Conservation (phyloP, 164 flowering plant genomes). For the Chimonanthus salicifolius region DNA sequence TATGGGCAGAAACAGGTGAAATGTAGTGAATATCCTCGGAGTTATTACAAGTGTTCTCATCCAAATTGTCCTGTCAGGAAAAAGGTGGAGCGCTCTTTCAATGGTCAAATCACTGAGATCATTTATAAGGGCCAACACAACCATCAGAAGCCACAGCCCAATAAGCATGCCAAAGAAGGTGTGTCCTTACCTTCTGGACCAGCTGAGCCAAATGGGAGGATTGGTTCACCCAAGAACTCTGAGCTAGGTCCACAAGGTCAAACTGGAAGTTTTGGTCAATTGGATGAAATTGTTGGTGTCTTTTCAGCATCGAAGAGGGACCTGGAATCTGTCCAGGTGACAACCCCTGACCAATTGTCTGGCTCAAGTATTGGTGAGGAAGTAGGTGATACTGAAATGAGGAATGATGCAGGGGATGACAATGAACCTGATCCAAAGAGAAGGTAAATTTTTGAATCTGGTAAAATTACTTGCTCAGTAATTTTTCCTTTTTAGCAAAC, state of each 20-base stretch:
- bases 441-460: conserved; percentile 34
- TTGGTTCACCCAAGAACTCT: conserved; percentile 24
- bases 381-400: conserved; percentile 29
- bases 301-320: conserved; percentile 23
- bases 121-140: conserved; percentile 89
- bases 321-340: conserved; percentile 33
- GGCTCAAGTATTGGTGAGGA: conserved; percentile 57
- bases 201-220: conserved; percentile 27
- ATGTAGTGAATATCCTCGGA: conserved; percentile 84
- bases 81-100: conserved; percentile 78
- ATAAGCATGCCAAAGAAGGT: conserved; percentile 47
- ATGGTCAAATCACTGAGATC: conserved; percentile 86
- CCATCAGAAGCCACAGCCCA: conserved; percentile 58
- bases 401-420: conserved; percentile 29
- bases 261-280: conserved; percentile 19
- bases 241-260: conserved; percentile 25
- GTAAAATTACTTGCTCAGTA: not conserved
- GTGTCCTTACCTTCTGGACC: conserved; percentile 6
- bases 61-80: conserved; percentile 80
- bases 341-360: conserved; percentile 27
- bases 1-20: conserved; percentile 98
- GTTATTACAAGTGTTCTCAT: conserved; percentile 89
- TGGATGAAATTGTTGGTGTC: conserved; percentile 21
- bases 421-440: conserved; percentile 75
- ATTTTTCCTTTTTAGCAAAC: not conserved